Percentiles rank a stretch among this genome's conserved stretches.
Conservation (phyloP, 2,329 filamentous ascomycete species). For the Malbranchea cinnamomea region DNA sequence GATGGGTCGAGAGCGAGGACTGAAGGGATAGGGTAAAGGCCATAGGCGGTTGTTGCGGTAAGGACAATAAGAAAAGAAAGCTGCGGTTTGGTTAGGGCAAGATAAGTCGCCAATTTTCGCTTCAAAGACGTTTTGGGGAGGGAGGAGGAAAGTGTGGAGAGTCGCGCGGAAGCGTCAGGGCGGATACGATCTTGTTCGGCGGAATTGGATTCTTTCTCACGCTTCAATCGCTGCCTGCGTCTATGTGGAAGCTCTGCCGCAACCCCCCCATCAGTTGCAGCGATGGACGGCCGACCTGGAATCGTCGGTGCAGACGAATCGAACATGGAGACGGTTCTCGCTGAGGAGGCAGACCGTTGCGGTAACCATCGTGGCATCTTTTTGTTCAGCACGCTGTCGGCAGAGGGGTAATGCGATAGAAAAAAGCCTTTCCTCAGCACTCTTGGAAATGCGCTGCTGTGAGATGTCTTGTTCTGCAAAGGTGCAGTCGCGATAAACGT, state of each 20-base stretch:
- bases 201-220: conserved; percentile 12
- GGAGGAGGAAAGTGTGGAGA: conserved; percentile 41
- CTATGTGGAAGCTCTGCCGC: conserved; percentile 26
- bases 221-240: conserved; percentile 28
- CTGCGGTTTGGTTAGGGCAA: conserved; percentile 89
- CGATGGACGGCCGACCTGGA: not conserved
- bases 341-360: conserved; percentile 13
- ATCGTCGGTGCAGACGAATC: conserved; percentile 8
- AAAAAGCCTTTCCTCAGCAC: conserved; percentile 23
- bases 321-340: conserved; percentile 12
- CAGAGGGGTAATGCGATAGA: conserved; percentile 19
- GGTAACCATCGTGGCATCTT: conserved; percentile 11
- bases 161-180: conserved; percentile 45
- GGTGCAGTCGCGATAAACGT: conserved; percentile 19
- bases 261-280: not conserved
- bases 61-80: conserved; percentile 84
- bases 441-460: conserved; percentile 15
- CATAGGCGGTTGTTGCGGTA: conserved; percentile 79
- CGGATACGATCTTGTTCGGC: conserved; percentile 28
- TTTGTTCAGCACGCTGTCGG: conserved; percentile 12
- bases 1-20: conserved; percentile 75
- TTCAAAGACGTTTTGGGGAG: conserved; percentile 42
- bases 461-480: conserved; percentile 17
- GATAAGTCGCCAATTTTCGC: conserved; percentile 61
- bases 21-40: conserved; percentile 80